phyloP scores from a whole-genome alignment of 2,329 filamentous ascomycete species.

The Calonectria crousiana region DNA sequence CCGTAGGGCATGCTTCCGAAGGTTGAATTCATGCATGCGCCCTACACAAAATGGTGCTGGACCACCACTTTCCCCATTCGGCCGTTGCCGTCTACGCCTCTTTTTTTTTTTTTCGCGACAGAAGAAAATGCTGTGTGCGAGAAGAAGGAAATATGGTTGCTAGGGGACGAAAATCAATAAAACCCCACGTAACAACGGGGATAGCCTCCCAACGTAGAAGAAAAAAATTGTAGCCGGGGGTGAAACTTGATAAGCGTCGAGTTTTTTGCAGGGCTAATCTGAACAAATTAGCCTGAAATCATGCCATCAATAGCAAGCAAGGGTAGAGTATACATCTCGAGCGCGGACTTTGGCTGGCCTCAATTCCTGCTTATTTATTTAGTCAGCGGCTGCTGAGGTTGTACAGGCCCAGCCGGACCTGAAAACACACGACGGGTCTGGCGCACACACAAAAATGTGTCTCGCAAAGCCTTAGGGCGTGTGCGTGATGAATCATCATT shows the following conservation, averaged over 20 bases:
- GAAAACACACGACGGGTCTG: background rate
- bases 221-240: background rate
- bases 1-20: conserved; percentile 3
- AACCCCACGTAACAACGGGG: background rate
- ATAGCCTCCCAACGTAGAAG: background rate
- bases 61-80: background rate
- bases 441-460: background rate
- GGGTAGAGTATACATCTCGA: background rate
- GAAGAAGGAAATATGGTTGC: background rate
- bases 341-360: background rate
- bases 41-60: background rate
- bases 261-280: background rate
- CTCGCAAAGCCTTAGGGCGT: background rate
- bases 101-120: background rate
- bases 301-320: background rate
- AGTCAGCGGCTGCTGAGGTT: background rate
- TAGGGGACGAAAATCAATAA: background rate
- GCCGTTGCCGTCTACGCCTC: background rate
- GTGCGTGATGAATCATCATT: background rate
- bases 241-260: background rate
- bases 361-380: background rate
- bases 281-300: background rate
- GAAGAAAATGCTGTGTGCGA: background rate
- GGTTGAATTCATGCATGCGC: conserved; percentile 9
- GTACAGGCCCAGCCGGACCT: background rate